These are phyloP conservation scores for Mangifera indica DNA, from an alignment of 345 rosid genomes.

Conservation along the genomic window DNA sequence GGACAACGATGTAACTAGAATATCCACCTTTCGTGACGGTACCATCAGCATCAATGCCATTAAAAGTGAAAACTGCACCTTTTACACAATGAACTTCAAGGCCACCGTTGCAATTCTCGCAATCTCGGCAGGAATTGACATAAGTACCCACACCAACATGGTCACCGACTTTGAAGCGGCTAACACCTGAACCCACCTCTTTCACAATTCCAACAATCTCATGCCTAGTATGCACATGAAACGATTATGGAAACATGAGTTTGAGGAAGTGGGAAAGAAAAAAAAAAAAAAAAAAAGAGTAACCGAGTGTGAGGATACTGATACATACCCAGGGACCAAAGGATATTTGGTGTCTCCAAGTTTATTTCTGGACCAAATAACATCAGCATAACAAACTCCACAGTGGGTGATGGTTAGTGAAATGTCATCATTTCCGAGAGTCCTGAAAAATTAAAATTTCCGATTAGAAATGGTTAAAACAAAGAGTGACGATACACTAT, in stretches of 20 bases:
- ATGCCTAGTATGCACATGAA: conserved; percentile 46
- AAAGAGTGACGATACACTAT: too few relatives aligned
- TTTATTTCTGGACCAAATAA: conserved; percentile 65
- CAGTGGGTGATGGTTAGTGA: conserved; percentile 78
- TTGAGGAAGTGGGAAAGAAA: conserved; percentile 11
- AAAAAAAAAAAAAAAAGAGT: not conserved
- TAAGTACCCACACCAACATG: conserved; percentile 89
- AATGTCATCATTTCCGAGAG: conserved; percentile 60
- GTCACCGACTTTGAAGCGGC: conserved; percentile 66
- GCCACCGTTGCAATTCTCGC: conserved; percentile 61
- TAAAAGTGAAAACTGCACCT: conserved; percentile 56
- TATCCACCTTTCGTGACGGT: conserved; percentile 84
- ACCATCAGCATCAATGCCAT: conserved; percentile 70
- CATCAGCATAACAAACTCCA: conserved; percentile 92
- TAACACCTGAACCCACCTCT: conserved; percentile 74
- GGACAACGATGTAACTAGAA: conserved; percentile 70
- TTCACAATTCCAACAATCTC: conserved; percentile 82
- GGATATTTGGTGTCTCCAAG: conserved; percentile 69
- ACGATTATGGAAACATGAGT: conserved; percentile 9
- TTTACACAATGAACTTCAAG: conserved; percentile 59
- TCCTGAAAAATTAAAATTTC: conserved; percentile 36
- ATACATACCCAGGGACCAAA: conserved; percentile 78
- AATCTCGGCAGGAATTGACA: conserved; percentile 78
- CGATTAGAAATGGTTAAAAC: too few relatives aligned
- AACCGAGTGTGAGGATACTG: not conserved